Evolutionary conservation across 352 stramenopile species (phyloP), one percentile per base, ranked within the genome.

Genomic region (Phytophthora kernoviae): DNA sequence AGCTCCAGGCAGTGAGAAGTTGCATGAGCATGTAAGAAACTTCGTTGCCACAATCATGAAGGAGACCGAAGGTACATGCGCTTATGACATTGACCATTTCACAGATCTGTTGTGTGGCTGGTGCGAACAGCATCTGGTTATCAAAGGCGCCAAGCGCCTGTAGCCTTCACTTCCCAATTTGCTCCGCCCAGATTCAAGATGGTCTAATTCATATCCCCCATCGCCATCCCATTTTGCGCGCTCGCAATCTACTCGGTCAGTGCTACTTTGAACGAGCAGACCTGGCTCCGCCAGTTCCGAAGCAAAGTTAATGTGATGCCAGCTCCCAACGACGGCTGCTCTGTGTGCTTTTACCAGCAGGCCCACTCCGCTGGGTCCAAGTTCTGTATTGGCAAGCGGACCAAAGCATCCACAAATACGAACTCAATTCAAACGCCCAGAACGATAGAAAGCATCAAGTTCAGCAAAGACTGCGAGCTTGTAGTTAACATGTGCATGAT

Each of bases 1-100:
- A 96, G 79, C 54, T 91, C 79, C 7, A 81, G 70, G 18, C 69
- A 88, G 70, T 63, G 37, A 43, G n/a, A 18, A 21, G 37, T 11
- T n/a, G n/a, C n/a, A 21, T 9, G 14, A 4, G 9, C n/a, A 47
- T 47, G 5, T 18, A 33, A 18, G 21, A 47, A 32, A 12, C 6
- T 15, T 18, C 32, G 2, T 14, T 21, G 18, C 39, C 18, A 33
- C 17, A 33, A 47, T 42, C 47, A 49, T 56, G 17, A 37, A 32
- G 46, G n/a, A 36, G 32, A 50, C n/a, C n/a, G n/a, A n/a, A n/a
- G n/a, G n/a, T n/a, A n/a, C n/a, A n/a, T 30, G 24, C 3, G 24
- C 3, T 30, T 30, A 30, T 30, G 18, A 15, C 17, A 17, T 60
- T 14, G 54, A 54, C 46, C 37, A 21, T n/a, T 12, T 39, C 33